Percentiles rank a stretch among this genome's conserved stretches.
Conservation (phyloP, 2,329 filamentous ascomycete species). For the Pseudopithomyces chartarum region DNA sequence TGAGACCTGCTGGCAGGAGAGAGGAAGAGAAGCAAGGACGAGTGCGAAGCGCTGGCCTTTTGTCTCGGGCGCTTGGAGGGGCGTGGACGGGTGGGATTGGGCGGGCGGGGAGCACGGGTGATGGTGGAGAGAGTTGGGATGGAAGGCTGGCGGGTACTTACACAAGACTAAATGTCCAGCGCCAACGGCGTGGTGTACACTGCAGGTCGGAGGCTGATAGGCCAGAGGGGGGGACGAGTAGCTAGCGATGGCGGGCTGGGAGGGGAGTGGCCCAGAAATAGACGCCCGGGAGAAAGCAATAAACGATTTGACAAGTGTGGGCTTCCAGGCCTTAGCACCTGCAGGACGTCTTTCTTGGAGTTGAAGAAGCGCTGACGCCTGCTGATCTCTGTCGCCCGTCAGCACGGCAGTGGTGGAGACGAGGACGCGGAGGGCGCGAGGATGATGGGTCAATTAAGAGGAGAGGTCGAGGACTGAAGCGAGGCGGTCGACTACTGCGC, state of each 20-base stretch:
- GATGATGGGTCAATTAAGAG: constrained; percentile 18
- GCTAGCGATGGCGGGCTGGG: constrained; percentile 36
- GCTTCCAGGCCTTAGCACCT: constrained; percentile 37
- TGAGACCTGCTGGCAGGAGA: constrained; percentile 49
- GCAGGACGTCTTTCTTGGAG: constrained; percentile 27
- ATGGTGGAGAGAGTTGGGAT: constrained; percentile 39
- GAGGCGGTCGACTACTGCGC: constrained; percentile 17
- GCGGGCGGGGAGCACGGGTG: constrained; percentile 32
- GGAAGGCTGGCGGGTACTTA: constrained; percentile 47
- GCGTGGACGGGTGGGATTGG: constrained; percentile 32
- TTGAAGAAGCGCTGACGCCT: constrained; percentile 28
- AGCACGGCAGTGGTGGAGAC: constrained; percentile 14
- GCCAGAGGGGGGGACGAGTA: constrained; percentile 34
- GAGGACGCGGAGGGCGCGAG: constrained; percentile 1
- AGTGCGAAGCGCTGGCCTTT: constrained; percentile 47
- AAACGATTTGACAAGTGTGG: constrained; percentile 33
- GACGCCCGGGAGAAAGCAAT: constrained; percentile 46
- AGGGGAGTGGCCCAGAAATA: constrained; percentile 45
- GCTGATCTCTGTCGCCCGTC: constrained; percentile 26
- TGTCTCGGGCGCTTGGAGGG: constrained; percentile 47
- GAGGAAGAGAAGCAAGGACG: constrained; percentile 31
- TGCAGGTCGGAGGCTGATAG: constrained; percentile 40
- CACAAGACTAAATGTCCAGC: constrained; percentile 45
- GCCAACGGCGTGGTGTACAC: constrained; percentile 40
- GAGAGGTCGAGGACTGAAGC: constrained; percentile 14